Evolutionary conservation across 306 rosid genomes (phyloP).

Genomic region (Alnus glutinosa): DNA sequence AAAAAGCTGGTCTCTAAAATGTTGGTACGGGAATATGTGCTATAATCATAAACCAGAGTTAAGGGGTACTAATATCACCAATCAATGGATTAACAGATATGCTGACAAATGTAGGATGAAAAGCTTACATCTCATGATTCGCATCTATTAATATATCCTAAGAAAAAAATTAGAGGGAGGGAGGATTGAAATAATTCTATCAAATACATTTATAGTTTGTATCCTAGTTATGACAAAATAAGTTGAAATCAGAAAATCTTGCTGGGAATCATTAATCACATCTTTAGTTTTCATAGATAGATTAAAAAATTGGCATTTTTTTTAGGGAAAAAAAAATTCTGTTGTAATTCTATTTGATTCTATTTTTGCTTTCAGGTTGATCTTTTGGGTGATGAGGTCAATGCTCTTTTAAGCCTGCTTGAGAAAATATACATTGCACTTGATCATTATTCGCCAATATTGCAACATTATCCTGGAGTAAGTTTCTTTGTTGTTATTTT

Average conservation of each 20-base stretch:
- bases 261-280: neutral
- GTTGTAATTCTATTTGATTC: constrained; percentile 20
- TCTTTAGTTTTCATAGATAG: neutral
- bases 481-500: constrained; percentile 22
- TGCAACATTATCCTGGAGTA: constrained; percentile 96
- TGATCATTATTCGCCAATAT: constrained; percentile 89
- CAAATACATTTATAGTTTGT: too few species aligned
- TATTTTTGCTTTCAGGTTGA: constrained; percentile 74
- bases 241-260: neutral
- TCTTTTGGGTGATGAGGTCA: constrained; percentile 86
- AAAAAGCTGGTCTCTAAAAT: neutral
- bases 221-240: constrained; percentile 7
- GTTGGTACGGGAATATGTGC: neutral
- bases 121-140: neutral
- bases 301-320: neutral
- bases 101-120: neutral
- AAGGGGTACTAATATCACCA: neutral
- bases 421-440: constrained; percentile 75
- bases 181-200: too few species aligned
- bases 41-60: neutral
- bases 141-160: neutral
- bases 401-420: constrained; percentile 59
- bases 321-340: neutral
- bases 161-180: neutral
- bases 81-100: neutral